Percentiles rank a stretch among this genome's conserved stretches.
Conservation (phyloP, 345 rosid genomes). For the Conringia planisiliqua region DNA sequence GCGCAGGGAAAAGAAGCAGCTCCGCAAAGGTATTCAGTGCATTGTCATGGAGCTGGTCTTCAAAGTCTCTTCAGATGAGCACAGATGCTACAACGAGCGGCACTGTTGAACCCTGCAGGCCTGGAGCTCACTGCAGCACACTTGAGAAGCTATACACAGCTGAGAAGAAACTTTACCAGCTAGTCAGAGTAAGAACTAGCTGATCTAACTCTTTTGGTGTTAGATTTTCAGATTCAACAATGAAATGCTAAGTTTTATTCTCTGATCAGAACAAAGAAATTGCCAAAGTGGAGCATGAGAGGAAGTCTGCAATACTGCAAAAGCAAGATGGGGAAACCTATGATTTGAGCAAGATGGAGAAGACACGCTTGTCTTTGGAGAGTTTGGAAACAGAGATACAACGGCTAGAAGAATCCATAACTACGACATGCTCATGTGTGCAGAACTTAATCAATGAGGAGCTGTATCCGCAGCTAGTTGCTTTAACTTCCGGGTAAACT, state of each 20-base stretch:
- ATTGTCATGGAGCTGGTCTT: conserved; percentile 91
- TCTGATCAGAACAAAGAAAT: conserved; percentile 71
- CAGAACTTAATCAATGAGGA: conserved; percentile 60
- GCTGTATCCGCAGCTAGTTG: conserved; percentile 78
- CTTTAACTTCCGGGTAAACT: conserved; percentile 77
- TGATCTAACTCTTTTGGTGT: conserved; percentile 17
- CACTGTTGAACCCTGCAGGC: conserved; percentile 65
- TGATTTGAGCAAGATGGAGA: conserved; percentile 54
- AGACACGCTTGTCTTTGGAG: conserved; percentile 55
- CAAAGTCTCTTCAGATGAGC: conserved; percentile 57
- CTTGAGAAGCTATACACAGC: conserved; percentile 69
- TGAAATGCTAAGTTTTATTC: background rate
- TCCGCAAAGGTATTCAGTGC: conserved; percentile 92
- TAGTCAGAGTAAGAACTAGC: conserved; percentile 55
- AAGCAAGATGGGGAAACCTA: conserved; percentile 62
- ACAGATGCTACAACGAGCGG: conserved; percentile 41
- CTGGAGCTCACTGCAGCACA: conserved; percentile 81
- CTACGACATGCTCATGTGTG: conserved; percentile 48
- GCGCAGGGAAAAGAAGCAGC: conserved; percentile 71
- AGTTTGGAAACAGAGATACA: conserved; percentile 50
- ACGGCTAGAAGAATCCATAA: conserved; percentile 57
- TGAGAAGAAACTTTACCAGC: conserved; percentile 82
- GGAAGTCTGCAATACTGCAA: conserved; percentile 57
- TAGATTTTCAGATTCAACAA: background rate
- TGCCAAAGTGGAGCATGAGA: conserved; percentile 63